Evolutionary conservation across 179 eudicot species (phyloP), one percentile per base, ranked within the genome.

Genomic region (Dionaea muscipula): DNA sequence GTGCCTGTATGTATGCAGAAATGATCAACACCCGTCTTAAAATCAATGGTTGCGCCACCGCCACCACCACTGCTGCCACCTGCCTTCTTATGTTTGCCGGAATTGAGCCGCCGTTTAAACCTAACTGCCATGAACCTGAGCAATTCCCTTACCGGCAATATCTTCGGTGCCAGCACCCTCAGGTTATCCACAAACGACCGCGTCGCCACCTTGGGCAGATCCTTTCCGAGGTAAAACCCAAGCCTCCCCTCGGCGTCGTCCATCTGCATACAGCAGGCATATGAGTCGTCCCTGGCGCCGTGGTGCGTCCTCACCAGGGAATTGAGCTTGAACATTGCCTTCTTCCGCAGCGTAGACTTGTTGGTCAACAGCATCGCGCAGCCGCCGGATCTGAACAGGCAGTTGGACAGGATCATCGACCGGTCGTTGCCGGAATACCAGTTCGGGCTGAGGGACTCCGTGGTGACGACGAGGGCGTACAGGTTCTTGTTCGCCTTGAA

Each of bases 371-470:
- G 57, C 15, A 87, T 64, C 0, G 79, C 82, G 20, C 88, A 69
- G 5, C 98, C 98, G 14, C 98, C 98, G 0, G 85, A 66, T 41
- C 98, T 61, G 43, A 91, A 91, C 27, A 91, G 61, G 26, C 91
- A 81, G 27, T 91, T 91, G 2, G 95, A 71, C 1, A 91, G 52
- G 14, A 91, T 81, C 98, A 91, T 91, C 10, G 98, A 91, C 21
- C 83, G 66, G 57, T 91, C 81, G 20, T 80, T 83, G 10, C 98
- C 95, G 8, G 81, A 23, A 67, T 91, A 91, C 98, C 98, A 91
- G 59, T 83, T 81, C 1, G 83, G 84, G 55, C 78, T 87, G 71
- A 91, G 43, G 0, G 87, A 84, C 69, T 91, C 98, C 0, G 95
- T 84, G 1, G 95, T 75, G 13, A 91, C 81, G 0, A 91, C 81